These are phyloP conservation scores for Candida nitratophila DNA, from an alignment of 805 yeast species.

Conservation along the genomic window DNA sequence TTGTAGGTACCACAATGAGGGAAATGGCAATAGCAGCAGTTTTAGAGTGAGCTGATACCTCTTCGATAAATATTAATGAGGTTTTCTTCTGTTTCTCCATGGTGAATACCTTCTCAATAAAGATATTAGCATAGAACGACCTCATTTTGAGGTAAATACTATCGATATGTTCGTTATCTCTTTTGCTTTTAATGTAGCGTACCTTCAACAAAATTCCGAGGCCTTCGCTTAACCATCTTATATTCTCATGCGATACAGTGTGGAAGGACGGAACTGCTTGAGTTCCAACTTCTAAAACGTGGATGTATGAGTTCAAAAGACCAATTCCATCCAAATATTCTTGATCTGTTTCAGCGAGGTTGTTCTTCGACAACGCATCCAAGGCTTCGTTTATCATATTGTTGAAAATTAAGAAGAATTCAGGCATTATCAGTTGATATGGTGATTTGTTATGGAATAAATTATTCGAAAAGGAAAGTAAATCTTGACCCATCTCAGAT, in stretches of 20 bases:
- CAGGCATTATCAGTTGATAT: constrained; percentile 32
- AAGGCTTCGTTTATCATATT: constrained; percentile 8
- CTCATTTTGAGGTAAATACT: not conserved
- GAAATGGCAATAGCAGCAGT: constrained; percentile 6
- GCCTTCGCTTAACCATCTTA: constrained; percentile 4
- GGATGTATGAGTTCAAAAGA: constrained; percentile 4
- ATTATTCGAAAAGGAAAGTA: not conserved
- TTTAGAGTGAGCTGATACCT: constrained; percentile 1
- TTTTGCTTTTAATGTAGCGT: not conserved
- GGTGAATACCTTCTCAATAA: constrained; percentile 6
- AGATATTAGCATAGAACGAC: constrained; percentile 1
- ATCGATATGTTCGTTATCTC: not conserved
- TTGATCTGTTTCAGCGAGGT: not conserved
- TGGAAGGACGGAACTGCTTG: constrained; percentile 1
- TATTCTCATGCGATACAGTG: constrained; percentile 1
- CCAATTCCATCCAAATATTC: constrained; percentile 2
- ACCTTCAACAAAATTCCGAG: constrained; percentile 1
- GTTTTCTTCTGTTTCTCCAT: not conserved
- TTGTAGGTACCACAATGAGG: constrained; percentile 18
- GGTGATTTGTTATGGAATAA: constrained; percentile 11
- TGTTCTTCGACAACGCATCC: not conserved
- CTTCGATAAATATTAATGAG: constrained; percentile 4
- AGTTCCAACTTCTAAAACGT: constrained; percentile 1
- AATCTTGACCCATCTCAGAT: constrained; percentile 4
- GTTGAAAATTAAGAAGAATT: constrained; percentile 25